Percentiles rank a stretch among this genome's conserved stretches.
These are phyloP conservation scores for Lipomyces japonicus DNA, from an alignment of 805 yeast genomes.

Conservation along the genomic window DNA sequence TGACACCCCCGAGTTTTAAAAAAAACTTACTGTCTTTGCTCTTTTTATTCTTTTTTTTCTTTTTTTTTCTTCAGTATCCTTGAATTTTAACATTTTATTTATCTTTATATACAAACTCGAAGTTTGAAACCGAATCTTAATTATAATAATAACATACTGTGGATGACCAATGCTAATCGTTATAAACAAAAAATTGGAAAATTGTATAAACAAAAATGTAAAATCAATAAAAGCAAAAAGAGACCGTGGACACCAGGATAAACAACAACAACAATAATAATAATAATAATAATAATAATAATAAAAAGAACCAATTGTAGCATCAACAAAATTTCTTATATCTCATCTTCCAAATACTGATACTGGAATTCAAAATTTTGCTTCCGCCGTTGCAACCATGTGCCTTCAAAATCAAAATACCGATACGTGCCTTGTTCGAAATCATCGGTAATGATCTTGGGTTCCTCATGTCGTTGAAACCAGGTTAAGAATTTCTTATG, in stretches of 20 bases:
- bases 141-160: no score
- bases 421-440: constrained; percentile 58
- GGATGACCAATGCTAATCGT: no score
- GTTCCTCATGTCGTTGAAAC: constrained; percentile 68
- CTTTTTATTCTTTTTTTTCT: background rate
- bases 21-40: background rate
- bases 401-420: constrained; percentile 64
- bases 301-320: no score
- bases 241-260: no score
- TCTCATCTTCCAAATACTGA: constrained; percentile 43
- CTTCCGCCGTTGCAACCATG: constrained; percentile 61
- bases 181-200: no score
- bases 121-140: no score
- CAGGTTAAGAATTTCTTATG: constrained; percentile 72
- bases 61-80: background rate
- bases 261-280: no score
- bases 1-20: constrained; percentile 25
- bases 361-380: constrained; percentile 54
- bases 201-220: no score
- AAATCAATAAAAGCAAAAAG: no score
- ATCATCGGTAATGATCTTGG: constrained; percentile 42
- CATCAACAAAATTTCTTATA: constrained; percentile 1
- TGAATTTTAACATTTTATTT: no score
- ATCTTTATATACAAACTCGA: no score
- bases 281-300: no score